Evolutionary conservation across 345 rosid genomes (phyloP), one percentile per base, ranked within the genome.

Genomic region (Salix dunnii): DNA sequence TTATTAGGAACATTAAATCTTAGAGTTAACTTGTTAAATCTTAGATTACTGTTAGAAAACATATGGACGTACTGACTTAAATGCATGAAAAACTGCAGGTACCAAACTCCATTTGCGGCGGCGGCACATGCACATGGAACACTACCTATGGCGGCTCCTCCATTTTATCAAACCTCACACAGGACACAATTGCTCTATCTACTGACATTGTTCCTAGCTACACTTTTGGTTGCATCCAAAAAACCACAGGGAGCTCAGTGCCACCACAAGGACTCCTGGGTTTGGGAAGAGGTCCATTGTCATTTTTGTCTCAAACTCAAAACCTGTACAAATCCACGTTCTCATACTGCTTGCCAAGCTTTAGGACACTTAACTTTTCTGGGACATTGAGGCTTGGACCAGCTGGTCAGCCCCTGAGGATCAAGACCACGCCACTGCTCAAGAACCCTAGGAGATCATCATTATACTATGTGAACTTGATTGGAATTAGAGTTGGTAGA

Each of bases 201-300:
- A 78, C 79, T 1, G 95, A 93, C 76, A 43, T 83, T 0, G 79
- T 91, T 75, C 89, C 95, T 2, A 25, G 20, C 87, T 96, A 85
- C 91, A 86, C 97, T 33, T 93, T 96, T 38, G 99, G 99, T 1
- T 93, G 98, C 85, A 84, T 96, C 78, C 85, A 84, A 68, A 85
- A 85, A 38, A 74, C 92, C 80, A 77, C 92, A 0, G 98, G 99
- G 76, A 83, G 80, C 79, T 90, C 98, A 2, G 38, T 87, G 20
- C 98, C 98, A 17, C 89, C 95, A 0, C 99, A 96, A 79, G 99
- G 99, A 6, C 89, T 96, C 0, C 68, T 93, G 81, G 99, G 99
- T 12, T 75, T 93, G 10, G 95, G 97, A 28, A 89, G 99, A 49
- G 99, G 99, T 62, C 91, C 98, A 9, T 71, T 93, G 21, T 96